Base-by-base conservation (phyloP, 306 rosid species). In the Alnus rubra region DNA sequence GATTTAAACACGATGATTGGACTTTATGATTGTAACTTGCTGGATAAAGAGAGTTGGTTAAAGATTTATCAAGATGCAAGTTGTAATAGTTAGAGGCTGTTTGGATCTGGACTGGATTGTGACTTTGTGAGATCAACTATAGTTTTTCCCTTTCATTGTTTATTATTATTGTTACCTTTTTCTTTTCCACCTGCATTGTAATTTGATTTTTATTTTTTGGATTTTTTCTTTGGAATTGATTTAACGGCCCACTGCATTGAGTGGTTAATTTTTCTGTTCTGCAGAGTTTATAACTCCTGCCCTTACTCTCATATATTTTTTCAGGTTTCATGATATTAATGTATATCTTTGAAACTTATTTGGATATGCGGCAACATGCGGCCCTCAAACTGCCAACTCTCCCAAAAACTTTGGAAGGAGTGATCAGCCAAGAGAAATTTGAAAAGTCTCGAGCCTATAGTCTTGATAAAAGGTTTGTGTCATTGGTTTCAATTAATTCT, bases 361-460 rank as follows among this genome's bases (percentile, higher is more conserved):
- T 95, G 96, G 99, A 95, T 90, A 9, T 81, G 78, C 88, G 98
- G 68, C 99, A 93, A 91, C 99, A 95, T 76, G 44, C 72, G 12
- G 98, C 99, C 56, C 87, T 84, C 73, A 92, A 93, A 79, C 92
- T 85, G 65, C 97, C 97, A 16, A 91, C 88, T 62, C 98, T 95
- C 82, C 99, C 98, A 10, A 95, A 90, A 87, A 83, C 98, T 78
- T 82, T 95, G 86, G 88, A 82, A 80, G 99, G 98, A 82, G 94
- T 95, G 49, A 93, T 95, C 80, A 88, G 98, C 86, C 94, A 91
- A 79, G 99, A 93, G 86, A 95, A 95, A 75, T 95, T 95, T 84
- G 85, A 88, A 83, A 93, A 95, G 78, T 93, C 99, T 52, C 91
- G 94, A 74, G 96, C 97, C 75, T 95, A 95, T 77, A 89, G 97